Base-by-base conservation (phyloP, 148 eudicot genomes). In the Hydrangea macrophylla region DNA sequence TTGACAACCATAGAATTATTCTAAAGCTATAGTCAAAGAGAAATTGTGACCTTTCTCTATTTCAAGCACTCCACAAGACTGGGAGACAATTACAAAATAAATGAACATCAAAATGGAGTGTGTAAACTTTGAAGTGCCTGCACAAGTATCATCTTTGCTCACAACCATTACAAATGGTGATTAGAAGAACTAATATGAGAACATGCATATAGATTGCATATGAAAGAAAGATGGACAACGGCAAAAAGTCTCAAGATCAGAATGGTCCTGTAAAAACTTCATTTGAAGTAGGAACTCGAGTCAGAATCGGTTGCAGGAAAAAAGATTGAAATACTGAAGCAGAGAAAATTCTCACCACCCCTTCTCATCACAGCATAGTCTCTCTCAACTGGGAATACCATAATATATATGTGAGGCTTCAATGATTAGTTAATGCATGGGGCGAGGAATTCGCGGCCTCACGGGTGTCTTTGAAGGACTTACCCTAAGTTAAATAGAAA, bases 391-490 rank as follows among this genome's bases (percentile, higher is more conserved):
- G 60, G 58, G 51, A 55, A 64, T 71, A 40, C 62, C 64, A 26
- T 7, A 25, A 73, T 58, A 26, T 26, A 3, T 18, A 33, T 57
- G 50, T 37, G 58, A n/a, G 40, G 27, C 65, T 26, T 50, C 23
- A 2, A 25, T 30, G 60, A 42, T 55, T 63, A 60, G 71, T 74
- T 68, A 75, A 62, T 72, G 67, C 67, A 59, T 25, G 36, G 79
- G 84, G 67, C 85, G 88, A 60, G 81, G 67, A 65, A 74, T 74
- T 28, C 92, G 82, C 0, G 96, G 89, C 90, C 97, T 87, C 82
- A 92, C 97, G 35, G 97, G 97, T 31, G 97, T 92, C 96, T 92
- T 92, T 4, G 97, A 92, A 73, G 97, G 97, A 78, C 97, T 92
- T 70, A 92, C 97, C 96, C 97, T 92, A 55, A 58, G 63, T 61